Evolutionary conservation across 2,329 filamentous ascomycete species (phyloP).

Genomic region (Daldinia sp.): DNA sequence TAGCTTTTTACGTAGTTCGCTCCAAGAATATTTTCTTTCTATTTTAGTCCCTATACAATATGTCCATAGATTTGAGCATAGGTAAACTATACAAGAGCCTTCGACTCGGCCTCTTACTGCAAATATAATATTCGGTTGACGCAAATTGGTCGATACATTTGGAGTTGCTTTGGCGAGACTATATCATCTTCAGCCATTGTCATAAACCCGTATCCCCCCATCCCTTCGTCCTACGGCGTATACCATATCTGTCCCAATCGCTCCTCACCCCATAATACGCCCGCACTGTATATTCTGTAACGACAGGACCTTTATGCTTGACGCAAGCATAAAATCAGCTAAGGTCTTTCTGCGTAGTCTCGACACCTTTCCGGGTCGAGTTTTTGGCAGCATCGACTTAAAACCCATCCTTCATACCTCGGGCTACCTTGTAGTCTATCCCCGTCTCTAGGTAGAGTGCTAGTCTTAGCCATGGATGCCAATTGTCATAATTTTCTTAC

Average conservation of each 20-base stretch:
- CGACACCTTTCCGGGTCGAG: constrained; percentile 1
- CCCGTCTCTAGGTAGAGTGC: background rate
- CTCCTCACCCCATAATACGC: constrained; percentile 2
- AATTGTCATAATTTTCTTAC: background rate
- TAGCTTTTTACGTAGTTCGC: no score
- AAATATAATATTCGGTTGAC: background rate
- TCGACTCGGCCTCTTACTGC: background rate
- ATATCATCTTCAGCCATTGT: constrained; percentile 7
- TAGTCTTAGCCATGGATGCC: background rate
- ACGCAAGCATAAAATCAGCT: constrained; percentile 18
- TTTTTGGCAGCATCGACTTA: constrained; percentile 3
- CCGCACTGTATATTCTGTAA: constrained; percentile 30
- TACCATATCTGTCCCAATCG: constrained; percentile 10
- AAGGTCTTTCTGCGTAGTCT: constrained; percentile 8
- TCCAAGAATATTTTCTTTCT: no score
- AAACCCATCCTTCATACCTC: constrained; percentile 4
- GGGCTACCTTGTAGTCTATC: constrained; percentile 10
- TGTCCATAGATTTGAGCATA: background rate
- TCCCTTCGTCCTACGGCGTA: background rate
- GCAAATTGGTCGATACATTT: constrained; percentile 2
- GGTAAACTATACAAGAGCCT: background rate
- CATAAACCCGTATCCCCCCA: background rate
- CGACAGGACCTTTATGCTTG: constrained; percentile 32
- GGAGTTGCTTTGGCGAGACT: constrained; percentile 6
- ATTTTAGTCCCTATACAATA: no score